Evolutionary conservation across 2,329 filamentous ascomycete genomes (phyloP).

Genomic region (Neopestalotiopsis clavispora): DNA sequence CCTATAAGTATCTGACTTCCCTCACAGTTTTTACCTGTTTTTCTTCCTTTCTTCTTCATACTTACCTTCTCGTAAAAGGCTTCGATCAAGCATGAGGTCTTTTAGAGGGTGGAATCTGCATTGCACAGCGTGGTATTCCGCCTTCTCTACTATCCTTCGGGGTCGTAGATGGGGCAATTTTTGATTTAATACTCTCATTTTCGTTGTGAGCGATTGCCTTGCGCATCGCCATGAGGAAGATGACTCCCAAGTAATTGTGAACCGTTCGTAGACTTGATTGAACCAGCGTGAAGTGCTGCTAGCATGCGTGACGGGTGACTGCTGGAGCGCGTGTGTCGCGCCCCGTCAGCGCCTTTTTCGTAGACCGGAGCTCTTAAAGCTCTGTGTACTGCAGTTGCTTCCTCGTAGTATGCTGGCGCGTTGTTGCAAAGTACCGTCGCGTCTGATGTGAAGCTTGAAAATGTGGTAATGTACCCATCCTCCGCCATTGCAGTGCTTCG

Average conservation of each 20-base stretch:
- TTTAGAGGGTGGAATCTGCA: constrained; percentile 50
- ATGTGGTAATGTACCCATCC: too few species aligned
- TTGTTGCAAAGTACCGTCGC: too few species aligned
- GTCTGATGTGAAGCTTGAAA: too few species aligned
- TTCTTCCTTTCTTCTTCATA: constrained; percentile 4
- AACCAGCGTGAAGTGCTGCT: too few species aligned
- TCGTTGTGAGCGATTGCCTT: constrained; percentile 19
- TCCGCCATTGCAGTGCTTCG: too few species aligned
- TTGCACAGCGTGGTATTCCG: constrained; percentile 53
- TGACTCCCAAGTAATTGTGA: too few species aligned
- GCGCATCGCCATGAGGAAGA: constrained; percentile 21
- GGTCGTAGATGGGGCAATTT: constrained; percentile 53
- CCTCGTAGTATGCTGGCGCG: too few species aligned
- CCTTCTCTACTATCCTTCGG: constrained; percentile 52
- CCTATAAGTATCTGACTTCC: constrained; percentile 1
- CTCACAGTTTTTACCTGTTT: background rate
- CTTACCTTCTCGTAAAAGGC: constrained; percentile 5
- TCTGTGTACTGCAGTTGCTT: too few species aligned
- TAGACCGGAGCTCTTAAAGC: too few species aligned
- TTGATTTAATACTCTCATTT: constrained; percentile 38
- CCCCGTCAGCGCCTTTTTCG: too few species aligned
- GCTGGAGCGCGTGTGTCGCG: too few species aligned
- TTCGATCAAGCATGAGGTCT: constrained; percentile 45
- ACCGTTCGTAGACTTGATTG: background rate
- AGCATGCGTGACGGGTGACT: too few species aligned